A percentile compares a stretch with the other conserved stretches of the same genome.
Conservation (phyloP, 176 grass and related monocot species). For the Tuctoria greenei region DNA sequence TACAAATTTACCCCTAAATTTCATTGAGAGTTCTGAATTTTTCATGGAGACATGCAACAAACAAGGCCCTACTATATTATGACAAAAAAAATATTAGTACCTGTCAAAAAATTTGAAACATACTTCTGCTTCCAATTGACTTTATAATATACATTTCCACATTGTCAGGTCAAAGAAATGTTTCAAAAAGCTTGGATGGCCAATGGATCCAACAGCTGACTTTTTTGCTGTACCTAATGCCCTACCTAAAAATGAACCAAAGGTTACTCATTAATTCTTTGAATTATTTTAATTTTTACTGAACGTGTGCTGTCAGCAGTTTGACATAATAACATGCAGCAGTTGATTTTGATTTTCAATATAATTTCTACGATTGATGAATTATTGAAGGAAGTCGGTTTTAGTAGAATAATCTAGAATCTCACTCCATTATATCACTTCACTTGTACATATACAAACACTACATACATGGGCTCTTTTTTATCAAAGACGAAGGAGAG, state of each 20-base stretch:
- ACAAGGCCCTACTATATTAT: not conserved
- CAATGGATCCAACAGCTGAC: conserved; percentile 41
- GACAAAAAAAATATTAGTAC: not conserved
- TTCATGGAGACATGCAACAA: not conserved
- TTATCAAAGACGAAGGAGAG: no score
- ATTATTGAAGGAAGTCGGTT: not conserved
- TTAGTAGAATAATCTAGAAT: no score
- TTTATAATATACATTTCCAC: conserved; percentile 20
- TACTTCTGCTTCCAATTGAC: conserved; percentile 5
- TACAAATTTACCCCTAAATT: not conserved
- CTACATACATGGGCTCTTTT: no score
- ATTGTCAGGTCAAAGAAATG: conserved; percentile 77
- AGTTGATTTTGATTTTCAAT: not conserved
- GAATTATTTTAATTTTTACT: not conserved
- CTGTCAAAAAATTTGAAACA: not conserved
- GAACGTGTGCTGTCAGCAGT: not conserved
- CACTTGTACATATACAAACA: no score
- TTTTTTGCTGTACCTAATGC: conserved; percentile 49
- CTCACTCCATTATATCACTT: no score
- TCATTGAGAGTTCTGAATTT: no score
- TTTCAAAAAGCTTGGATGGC: conserved; percentile 77
- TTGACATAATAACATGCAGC: not conserved
- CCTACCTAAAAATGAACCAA: conserved; percentile 11
- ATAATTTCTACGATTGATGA: not conserved
- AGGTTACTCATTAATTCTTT: conserved; percentile 42